phyloP scores from a whole-genome alignment of 805 yeast genomes.

The Wickerhamiella allomyrinae region DNA sequence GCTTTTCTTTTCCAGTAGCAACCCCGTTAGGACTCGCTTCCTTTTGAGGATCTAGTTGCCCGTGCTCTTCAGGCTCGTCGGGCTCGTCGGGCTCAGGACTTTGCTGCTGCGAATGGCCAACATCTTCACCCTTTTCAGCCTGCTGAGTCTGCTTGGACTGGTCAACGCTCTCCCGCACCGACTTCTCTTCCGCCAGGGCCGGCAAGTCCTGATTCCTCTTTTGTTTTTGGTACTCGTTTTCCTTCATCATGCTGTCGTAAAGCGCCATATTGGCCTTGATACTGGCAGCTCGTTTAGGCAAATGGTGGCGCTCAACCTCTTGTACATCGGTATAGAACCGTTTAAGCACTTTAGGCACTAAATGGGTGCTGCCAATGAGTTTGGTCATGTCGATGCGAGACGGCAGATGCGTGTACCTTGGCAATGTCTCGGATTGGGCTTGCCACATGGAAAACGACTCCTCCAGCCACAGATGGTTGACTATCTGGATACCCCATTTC shows the following conservation, averaged over 20 bases:
- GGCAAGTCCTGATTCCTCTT: background rate
- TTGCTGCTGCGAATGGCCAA: no score
- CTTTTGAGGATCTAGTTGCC: no score
- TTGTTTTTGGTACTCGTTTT: slow-evolving; percentile 48
- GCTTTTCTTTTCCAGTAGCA: no score
- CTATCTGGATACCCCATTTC: slow-evolving; percentile 50
- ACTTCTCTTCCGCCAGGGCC: background rate
- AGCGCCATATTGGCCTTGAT: slow-evolving; percentile 50
- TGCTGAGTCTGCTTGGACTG: no score
- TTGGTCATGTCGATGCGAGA: slow-evolving; percentile 30
- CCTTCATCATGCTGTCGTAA: slow-evolving; percentile 53
- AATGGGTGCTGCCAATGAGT: slow-evolving; percentile 39
- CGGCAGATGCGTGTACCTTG: slow-evolving; percentile 37
- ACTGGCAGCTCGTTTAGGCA: slow-evolving; percentile 35
- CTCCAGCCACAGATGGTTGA: slow-evolving; percentile 83
- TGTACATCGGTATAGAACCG: slow-evolving; percentile 23
- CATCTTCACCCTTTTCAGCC: no score
- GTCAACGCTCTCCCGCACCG: no score
- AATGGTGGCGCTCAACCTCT: slow-evolving; percentile 7
- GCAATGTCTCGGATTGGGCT: slow-evolving; percentile 31
- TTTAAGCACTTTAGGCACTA: slow-evolving; percentile 30
- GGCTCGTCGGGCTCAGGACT: no score
- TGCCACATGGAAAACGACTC: slow-evolving; percentile 57
- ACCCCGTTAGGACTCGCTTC: no score
- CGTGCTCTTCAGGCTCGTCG: no score